These are phyloP conservation scores for Quercus parvula DNA, from an alignment of 306 rosid species.

Conservation along the genomic window DNA sequence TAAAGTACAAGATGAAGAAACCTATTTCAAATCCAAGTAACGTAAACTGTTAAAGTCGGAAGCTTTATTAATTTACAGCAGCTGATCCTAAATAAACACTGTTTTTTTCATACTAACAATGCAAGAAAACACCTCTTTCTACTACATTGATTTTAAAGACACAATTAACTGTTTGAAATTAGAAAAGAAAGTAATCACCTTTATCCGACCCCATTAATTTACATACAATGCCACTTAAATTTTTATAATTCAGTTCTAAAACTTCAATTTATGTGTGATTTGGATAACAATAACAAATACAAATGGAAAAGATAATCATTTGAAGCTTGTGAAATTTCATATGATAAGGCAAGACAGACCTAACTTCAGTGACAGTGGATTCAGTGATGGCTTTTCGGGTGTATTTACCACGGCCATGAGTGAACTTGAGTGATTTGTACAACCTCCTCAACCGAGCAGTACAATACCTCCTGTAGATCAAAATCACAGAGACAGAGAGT, in stretches of 20 bases:
- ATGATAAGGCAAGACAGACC: conserved; percentile 37
- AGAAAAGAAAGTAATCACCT: neutral
- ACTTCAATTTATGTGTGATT: neutral
- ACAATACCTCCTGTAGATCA: conserved; percentile 75
- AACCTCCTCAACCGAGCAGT: conserved; percentile 91
- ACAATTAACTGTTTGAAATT: neutral
- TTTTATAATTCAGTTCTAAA: neutral
- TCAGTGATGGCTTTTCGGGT: conserved; percentile 63
- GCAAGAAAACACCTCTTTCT: neutral
- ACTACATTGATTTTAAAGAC: neutral
- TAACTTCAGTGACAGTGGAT: conserved; percentile 79
- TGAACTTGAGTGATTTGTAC: conserved; percentile 88
- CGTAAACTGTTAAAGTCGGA: conserved; percentile 15
- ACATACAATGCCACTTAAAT: neutral
- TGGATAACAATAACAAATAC: neutral
- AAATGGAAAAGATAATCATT: neutral
- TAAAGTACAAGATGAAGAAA: conserved; percentile 86
- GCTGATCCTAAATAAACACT: too few relatives aligned
- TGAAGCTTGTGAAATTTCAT: neutral
- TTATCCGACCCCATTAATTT: neutral
- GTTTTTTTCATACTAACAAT: too few relatives aligned
- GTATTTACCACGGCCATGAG: conserved; percentile 97
- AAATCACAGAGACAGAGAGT: neutral
- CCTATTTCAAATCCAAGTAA: conserved; percentile 54
- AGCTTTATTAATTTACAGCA: neutral